Evolutionary conservation across 179 eudicot genomes (phyloP), one percentile per base, ranked within the genome.

Genomic region (Pouteria campechiana): DNA sequence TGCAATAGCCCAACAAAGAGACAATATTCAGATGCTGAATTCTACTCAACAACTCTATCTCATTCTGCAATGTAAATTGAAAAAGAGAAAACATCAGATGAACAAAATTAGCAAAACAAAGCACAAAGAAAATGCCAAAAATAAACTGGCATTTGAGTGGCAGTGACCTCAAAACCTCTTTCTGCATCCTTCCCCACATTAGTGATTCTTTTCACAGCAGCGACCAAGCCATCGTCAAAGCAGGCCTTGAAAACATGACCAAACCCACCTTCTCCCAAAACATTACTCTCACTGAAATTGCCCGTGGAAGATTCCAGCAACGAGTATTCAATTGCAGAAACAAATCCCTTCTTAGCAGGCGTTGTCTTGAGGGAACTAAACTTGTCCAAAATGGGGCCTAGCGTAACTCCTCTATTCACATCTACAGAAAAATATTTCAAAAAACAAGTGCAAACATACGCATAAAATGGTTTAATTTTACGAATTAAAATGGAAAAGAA

Each of bases 231-330:
- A 44, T 67, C 66, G 48, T 54, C 67, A 48, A 92, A 79, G 12
- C 64, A 72, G 50, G 96, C 98, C 66, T 76, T 86, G 62, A 74
- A 90, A 3, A 90, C 90, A 28, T 68, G 47, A 7, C 98, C 98
- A 21, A 70, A 70, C 52, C 77, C 78, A 24, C 96, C 90, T 32
- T 74, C 79, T 8, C 90, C 90, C 20, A 90, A 28, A 24, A 79
- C 37, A 52, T 79, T 81, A 32, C 50, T 48, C 23, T 72, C 75
- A 19, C 57, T 50, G 13, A 90, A 90, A 69, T 70, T 65, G 32
- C 57, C 70, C 17, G 98, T 86, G 27, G 90, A 81, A 34, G 73
- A 58, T 45, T 67, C 87, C 50, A 90, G 54, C 64, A 69, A 40
- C 46, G 64, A 64, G 44, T 86, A 82, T 29, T 86, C 98, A 45